Conservation (phyloP, 805 yeast genomes). For the Saturnispora dispora region DNA sequence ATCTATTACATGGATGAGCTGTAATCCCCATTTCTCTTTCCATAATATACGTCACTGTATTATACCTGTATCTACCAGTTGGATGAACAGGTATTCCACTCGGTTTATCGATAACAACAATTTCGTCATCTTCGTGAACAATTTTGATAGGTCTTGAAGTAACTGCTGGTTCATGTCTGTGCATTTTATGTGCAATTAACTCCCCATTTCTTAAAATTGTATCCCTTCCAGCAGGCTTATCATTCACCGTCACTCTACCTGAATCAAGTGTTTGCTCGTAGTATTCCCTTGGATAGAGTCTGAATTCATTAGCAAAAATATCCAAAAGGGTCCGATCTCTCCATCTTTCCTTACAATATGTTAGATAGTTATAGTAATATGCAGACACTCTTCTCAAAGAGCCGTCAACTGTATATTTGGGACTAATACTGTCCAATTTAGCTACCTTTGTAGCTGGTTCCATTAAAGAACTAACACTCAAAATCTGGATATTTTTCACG, state of each 20-base stretch:
- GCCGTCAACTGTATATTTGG: constrained; percentile 45
- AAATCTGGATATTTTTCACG: background rate
- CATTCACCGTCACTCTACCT: constrained; percentile 74
- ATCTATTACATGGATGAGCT: constrained; percentile 79
- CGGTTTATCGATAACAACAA: constrained; percentile 86
- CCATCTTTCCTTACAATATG: constrained; percentile 91
- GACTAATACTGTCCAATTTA: constrained; percentile 3
- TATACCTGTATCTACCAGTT: constrained; percentile 72
- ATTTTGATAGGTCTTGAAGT: constrained; percentile 49
- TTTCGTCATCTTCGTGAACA: constrained; percentile 63
- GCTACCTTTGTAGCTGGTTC: constrained; percentile 2
- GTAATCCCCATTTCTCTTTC: constrained; percentile 56
- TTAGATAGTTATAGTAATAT: constrained; percentile 79
- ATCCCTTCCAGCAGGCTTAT: constrained; percentile 51
- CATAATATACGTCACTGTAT: constrained; percentile 67
- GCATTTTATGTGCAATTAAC: constrained; percentile 65
- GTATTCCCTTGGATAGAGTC: constrained; percentile 64
- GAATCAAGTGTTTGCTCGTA: constrained; percentile 44
- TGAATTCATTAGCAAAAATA: constrained; percentile 73
- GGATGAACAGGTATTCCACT: constrained; percentile 96
- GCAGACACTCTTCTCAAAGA: constrained; percentile 69
- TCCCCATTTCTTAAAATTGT: constrained; percentile 75
- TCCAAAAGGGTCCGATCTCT: constrained; percentile 72
- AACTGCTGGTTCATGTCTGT: constrained; percentile 88
- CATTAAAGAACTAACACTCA: background rate